A percentile compares a stretch with the other conserved stretches of the same genome.
phyloP scores from a whole-genome alignment of 345 rosid genomes.

The Brassica cretica region DNA sequence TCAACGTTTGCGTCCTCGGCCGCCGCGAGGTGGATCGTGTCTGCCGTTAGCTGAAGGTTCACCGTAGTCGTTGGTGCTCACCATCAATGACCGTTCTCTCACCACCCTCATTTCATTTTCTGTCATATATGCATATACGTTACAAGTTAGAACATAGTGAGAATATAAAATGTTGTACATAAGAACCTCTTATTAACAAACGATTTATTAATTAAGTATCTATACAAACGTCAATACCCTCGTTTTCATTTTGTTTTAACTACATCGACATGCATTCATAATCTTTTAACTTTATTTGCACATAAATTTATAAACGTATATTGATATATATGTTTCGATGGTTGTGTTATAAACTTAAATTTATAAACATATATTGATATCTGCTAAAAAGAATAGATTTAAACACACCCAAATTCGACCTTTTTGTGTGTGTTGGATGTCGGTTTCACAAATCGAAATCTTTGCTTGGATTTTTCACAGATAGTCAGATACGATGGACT shows the following conservation, averaged over 20 bases:
- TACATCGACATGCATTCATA: not conserved
- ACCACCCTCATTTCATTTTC: constrained; percentile 30
- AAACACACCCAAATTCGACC: not conserved
- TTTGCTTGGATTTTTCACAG: constrained; percentile 14
- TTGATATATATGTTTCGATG: not conserved
- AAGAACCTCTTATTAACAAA: constrained; percentile 10
- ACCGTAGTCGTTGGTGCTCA: constrained; percentile 52
- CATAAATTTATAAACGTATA: not conserved
- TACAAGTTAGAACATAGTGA: not conserved
- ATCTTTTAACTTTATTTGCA: not conserved
- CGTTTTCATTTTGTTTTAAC: not conserved
- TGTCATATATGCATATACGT: constrained; percentile 15
- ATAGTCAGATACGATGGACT: constrained; percentile 19
- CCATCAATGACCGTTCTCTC: constrained; percentile 52
- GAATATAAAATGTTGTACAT: not conserved
- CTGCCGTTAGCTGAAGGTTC: constrained; percentile 57
- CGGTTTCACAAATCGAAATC: constrained; percentile 9
- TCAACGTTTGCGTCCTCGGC: constrained; percentile 39
- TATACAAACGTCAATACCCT: not conserved
- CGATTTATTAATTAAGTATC: not conserved
- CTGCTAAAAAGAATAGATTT: not conserved
- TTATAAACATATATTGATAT: not conserved
- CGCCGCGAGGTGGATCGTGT: constrained; percentile 56
- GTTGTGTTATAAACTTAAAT: not conserved
- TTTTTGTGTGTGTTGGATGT: not conserved